Conservation (phyloP, 2,329 filamentous ascomycete genomes). For the Epichloe aotearoae region DNA sequence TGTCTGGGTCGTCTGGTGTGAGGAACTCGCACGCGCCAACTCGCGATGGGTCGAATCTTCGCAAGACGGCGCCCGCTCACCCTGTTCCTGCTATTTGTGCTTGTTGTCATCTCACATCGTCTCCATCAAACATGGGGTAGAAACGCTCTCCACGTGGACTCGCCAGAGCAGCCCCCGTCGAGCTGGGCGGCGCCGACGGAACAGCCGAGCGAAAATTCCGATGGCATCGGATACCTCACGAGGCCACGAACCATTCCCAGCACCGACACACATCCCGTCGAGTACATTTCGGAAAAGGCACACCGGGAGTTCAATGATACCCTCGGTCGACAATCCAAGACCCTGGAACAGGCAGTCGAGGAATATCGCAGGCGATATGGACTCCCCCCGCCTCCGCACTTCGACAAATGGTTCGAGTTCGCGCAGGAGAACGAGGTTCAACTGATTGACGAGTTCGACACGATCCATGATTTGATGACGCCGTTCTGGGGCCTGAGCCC, state of each 20-base stretch:
- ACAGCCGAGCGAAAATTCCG: background rate
- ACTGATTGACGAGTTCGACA: slow-evolving; percentile 88
- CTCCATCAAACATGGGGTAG: background rate
- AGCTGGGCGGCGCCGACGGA: background rate
- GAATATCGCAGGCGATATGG: slow-evolving; percentile 76
- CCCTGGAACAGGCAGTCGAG: slow-evolving; percentile 57
- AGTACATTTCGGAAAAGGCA: background rate
- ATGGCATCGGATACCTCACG: background rate
- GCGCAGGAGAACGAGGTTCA: slow-evolving; percentile 61
- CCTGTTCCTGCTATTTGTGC: background rate
- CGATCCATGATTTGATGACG: slow-evolving; percentile 64
- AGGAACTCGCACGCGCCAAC: background rate
- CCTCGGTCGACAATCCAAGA: slow-evolving; percentile 52
- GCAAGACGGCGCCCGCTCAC: background rate
- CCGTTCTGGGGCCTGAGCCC: slow-evolving; percentile 89
- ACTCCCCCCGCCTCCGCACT: slow-evolving; percentile 73
- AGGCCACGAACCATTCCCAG: background rate
- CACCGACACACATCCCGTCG: background rate
- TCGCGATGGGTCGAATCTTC: background rate
- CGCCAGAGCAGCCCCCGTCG: background rate
- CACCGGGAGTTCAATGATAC: background rate
- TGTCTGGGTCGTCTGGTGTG: background rate
- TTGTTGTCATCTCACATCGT: background rate
- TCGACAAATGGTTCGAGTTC: slow-evolving; percentile 90
- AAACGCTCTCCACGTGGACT: background rate